Base-by-base conservation (phyloP, 352 stramenopile species). In the Phytophthora fragariaefolia region DNA sequence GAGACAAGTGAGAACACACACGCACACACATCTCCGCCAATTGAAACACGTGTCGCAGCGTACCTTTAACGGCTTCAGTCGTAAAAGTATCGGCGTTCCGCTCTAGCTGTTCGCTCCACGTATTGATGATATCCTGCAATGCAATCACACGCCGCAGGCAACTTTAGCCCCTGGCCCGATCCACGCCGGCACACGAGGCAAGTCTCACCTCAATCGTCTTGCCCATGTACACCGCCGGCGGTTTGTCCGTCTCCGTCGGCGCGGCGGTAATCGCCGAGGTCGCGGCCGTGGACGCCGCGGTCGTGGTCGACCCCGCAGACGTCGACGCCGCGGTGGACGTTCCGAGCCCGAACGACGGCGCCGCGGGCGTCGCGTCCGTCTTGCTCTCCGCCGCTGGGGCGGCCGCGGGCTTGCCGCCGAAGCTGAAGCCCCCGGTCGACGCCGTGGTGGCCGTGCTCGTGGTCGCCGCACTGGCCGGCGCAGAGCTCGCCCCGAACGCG, bases 21-120 rank as follows among this genome's bases (percentile, higher is more conserved):
- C n/a, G n/a, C n/a, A n/a, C n/a, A n/a, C n/a, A n/a, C n/a, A n/a
- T n/a, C n/a, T n/a, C n/a, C n/a, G n/a, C n/a, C n/a, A n/a, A n/a
- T n/a, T n/a, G n/a, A 34, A 10, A 34, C 7, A 18, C 13, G 18
- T n/a, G 34, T 42, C 15, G 28, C 23, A 1, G 2, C 68, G 40
- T 63, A 93, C 86, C 87, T 80, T 93, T 93, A 12, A 96, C 88
- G 43, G 88, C 88, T 79, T 96, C 88, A 6, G 81, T 96, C 2
- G 88, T 96, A 67, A 96, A 96, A 17, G 88, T 91, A 50, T 93
- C 87, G 2, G 83, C 88, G 32, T 96, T 93, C 15, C 82, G 80
- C 58, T 96, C 88, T 1, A 96, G 65, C 57, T 96, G 86, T 71
- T 96, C 88, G 43, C 88, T 95, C 88, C 88, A 96, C 73, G 92